Base-by-base conservation (phyloP, 768 basidiomycete species). In the Leccinum sublutescens region DNA sequence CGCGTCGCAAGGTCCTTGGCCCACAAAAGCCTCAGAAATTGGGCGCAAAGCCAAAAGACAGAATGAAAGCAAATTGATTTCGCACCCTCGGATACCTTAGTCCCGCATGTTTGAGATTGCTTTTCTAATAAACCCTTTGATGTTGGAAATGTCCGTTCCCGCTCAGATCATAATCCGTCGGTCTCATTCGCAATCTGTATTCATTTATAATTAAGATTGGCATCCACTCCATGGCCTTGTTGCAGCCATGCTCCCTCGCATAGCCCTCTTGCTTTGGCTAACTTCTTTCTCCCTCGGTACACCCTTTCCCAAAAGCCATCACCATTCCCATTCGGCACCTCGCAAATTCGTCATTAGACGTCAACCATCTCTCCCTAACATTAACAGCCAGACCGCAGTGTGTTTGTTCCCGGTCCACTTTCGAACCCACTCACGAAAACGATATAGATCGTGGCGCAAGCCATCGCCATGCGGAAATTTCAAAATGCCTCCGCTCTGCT, bases 1-100 rank as follows among this genome's bases (percentile, higher is more conserved):
- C 83, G 65, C 76, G 86, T 38, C 69, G 76, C 56, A 86, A 81
- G 71, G 81, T 85, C 10, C 76, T 85, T 40, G 80, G 83, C 4
- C 61, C 50, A 0, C 71, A 72, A 29, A 68, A 59, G 49, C 68
- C 75, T 2, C 66, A 62, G 21, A 75, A 72, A 48, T 69, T 75
- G 29, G 75, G 76, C 19, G 64, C 65, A 47, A 76, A 72, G 58
- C 69, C 75, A 36, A 78, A 77, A 43, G 65, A 63, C 48, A 65
- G 69, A 61, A 11, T 38, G 2, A 73, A 74, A 43, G 53, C 59
- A 19, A 62, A 62, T 31, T 72, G 25, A 64, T 31, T 1, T 17
- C n/a, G 17, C 21, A 23, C 38, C 25, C 36, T 43, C 45, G 1
- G 3, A 45, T 19, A 4, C 25, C 11, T 33, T 31, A 27, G 14